A percentile compares a stretch with the other conserved stretches of the same genome.
These are phyloP conservation scores for Dimocarpus longan DNA, from an alignment of 345 rosid species.

Conservation along the genomic window DNA sequence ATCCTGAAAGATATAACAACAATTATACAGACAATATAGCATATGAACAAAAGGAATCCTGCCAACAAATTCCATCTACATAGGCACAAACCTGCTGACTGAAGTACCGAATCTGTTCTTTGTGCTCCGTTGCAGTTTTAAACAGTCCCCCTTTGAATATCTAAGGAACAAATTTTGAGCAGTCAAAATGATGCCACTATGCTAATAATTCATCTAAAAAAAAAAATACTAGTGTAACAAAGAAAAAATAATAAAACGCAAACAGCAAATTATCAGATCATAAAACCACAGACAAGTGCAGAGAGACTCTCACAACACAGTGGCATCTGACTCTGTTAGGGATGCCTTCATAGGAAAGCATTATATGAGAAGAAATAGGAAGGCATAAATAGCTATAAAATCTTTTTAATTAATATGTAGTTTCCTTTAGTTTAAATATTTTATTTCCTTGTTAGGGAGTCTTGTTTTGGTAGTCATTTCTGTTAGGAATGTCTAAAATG, in stretches of 20 bases:
- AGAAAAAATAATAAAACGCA: background rate
- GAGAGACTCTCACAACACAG: background rate
- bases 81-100: constrained; percentile 72
- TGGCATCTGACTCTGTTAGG: background rate
- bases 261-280: background rate
- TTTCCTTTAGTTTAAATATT: too few species aligned
- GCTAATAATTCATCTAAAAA: background rate
- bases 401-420: too few species aligned
- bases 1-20: constrained; percentile 54
- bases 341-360: too few species aligned
- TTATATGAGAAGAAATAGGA: too few species aligned
- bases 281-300: background rate
- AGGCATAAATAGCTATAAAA: too few species aligned
- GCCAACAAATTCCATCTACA: constrained; percentile 6
- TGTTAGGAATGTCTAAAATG: too few species aligned
- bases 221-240: background rate
- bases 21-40: background rate
- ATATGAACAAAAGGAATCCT: constrained; percentile 1
- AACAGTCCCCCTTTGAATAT: constrained; percentile 93
- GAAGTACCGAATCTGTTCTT: constrained; percentile 94
- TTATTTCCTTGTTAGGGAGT: too few species aligned
- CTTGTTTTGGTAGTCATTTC: too few species aligned
- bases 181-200: constrained; percentile 8
- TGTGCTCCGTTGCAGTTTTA: constrained; percentile 94
- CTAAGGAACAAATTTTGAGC: constrained; percentile 34